These are phyloP conservation scores for Suaeda aralocaspica DNA, from an alignment of 148 eudicot species.

Conservation along the genomic window DNA sequence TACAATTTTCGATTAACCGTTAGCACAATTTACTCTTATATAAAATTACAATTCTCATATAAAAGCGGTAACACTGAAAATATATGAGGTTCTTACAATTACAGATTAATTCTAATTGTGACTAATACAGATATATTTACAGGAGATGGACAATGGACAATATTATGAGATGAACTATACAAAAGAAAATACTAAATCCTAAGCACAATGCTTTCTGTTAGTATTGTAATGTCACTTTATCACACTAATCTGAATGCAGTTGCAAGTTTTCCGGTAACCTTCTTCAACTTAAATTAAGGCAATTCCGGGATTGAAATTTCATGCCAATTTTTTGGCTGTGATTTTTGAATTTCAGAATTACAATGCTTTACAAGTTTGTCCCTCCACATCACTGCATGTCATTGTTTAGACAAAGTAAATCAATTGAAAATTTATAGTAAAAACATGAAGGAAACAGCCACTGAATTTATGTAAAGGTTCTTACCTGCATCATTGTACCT, in stretches of 20 bases:
- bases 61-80: too few species aligned
- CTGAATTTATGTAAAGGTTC: neutral
- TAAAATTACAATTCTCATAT: too few species aligned
- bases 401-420: neutral
- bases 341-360: slow-evolving; percentile 18
- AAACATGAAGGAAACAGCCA: neutral
- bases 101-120: too few species aligned
- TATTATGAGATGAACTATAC: slow-evolving; percentile 13
- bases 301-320: neutral
- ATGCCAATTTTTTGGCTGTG: slow-evolving; percentile 3
- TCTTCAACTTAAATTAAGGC: neutral
- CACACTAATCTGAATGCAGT: neutral
- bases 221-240: neutral
- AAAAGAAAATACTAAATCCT: neutral
- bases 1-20: too few species aligned
- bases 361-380: slow-evolving; percentile 49
- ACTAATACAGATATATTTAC: neutral
- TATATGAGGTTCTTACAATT: too few species aligned
- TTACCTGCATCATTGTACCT: slow-evolving; percentile 80
- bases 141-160: neutral
- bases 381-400: slow-evolving; percentile 60
- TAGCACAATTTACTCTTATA: too few species aligned
- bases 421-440: neutral
- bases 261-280: neutral
- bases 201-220: neutral